These are phyloP conservation scores for Talaromyces sp. DNA, from an alignment of 2,329 filamentous ascomycete species.

Conservation along the genomic window DNA sequence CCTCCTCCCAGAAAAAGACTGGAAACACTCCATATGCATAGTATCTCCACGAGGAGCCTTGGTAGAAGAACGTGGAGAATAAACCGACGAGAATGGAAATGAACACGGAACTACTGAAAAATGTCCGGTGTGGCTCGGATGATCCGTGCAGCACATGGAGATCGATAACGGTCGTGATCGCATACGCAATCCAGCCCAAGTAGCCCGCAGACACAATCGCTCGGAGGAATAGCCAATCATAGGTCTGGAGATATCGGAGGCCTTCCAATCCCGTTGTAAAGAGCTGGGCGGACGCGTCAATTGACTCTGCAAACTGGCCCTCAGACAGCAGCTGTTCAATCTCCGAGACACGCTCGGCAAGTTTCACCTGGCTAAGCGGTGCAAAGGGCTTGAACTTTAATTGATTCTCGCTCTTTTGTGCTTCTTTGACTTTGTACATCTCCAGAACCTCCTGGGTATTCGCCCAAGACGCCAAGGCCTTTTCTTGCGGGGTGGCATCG, in stretches of 20 bases:
- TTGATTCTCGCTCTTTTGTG: constrained; percentile 69
- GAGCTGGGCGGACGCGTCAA: constrained; percentile 69
- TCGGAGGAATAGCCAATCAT: constrained; percentile 94
- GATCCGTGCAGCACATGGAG: constrained; percentile 75
- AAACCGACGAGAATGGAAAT: constrained; percentile 69
- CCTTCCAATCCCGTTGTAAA: constrained; percentile 75
- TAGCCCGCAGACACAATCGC: constrained; percentile 87
- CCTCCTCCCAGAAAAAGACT: constrained; percentile 93
- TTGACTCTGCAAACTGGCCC: constrained; percentile 68
- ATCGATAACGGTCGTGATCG: constrained; percentile 81
- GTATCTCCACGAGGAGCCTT: constrained; percentile 75
- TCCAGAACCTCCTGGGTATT: constrained; percentile 87
- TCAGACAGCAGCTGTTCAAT: constrained; percentile 65
- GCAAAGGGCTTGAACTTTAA: constrained; percentile 73
- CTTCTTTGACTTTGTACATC: constrained; percentile 94
- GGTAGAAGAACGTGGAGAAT: constrained; percentile 73
- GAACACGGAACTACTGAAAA: constrained; percentile 60
- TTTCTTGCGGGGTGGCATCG: constrained; percentile 64
- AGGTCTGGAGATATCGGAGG: constrained; percentile 90
- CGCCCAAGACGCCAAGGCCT: constrained; percentile 75
- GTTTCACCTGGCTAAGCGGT: constrained; percentile 59
- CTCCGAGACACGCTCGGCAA: constrained; percentile 61
- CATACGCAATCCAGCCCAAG: constrained; percentile 91
- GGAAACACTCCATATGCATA: constrained; percentile 92
- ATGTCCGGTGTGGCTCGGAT: constrained; percentile 59